A percentile compares a stretch with the other conserved stretches of the same genome.
Conservation (phyloP, 805 yeast genomes). For the Saccharomyces cerevisiae region DNA sequence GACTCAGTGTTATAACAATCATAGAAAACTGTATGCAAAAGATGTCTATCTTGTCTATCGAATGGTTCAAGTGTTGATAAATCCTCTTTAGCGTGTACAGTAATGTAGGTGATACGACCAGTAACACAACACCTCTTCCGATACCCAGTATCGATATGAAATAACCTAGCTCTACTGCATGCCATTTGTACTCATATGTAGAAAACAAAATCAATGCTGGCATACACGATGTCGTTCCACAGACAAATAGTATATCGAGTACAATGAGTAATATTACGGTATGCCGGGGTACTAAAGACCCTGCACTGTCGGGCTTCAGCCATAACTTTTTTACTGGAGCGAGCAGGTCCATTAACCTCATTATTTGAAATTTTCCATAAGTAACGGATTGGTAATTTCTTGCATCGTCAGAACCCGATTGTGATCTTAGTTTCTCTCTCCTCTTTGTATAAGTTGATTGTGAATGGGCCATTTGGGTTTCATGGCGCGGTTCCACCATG, state of each 20-base stretch:
- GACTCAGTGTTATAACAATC: slow-evolving; percentile 33
- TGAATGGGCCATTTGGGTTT: slow-evolving; percentile 44
- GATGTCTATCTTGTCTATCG: slow-evolving; percentile 49
- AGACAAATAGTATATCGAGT: slow-evolving; percentile 38
- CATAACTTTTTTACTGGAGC: slow-evolving; percentile 49
- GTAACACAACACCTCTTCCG: slow-evolving; percentile 40
- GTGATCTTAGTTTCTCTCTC: slow-evolving; percentile 20
- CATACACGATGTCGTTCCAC: slow-evolving; percentile 35
- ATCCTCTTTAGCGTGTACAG: slow-evolving; percentile 31
- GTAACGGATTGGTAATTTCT: neutral
- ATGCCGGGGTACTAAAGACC: slow-evolving; percentile 33
- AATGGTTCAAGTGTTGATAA: slow-evolving; percentile 31
- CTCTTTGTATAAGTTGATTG: slow-evolving; percentile 32
- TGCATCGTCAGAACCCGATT: neutral
- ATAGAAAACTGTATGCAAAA: slow-evolving; percentile 30
- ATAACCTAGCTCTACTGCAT: slow-evolving; percentile 45
- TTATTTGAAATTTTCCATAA: slow-evolving; percentile 8
- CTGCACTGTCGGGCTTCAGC: slow-evolving; percentile 32
- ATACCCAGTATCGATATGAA: slow-evolving; percentile 46
- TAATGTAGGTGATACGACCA: slow-evolving; percentile 44
- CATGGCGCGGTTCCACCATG: slow-evolving; percentile 59
- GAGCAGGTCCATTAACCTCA: slow-evolving; percentile 22
- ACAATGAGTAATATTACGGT: slow-evolving; percentile 43
- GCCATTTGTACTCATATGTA: slow-evolving; percentile 47
- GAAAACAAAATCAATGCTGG: slow-evolving; percentile 44